Evolutionary conservation across 371 early-diverging fungal genomes (phyloP).

Genomic region (Actinomortierella wolfii): DNA sequence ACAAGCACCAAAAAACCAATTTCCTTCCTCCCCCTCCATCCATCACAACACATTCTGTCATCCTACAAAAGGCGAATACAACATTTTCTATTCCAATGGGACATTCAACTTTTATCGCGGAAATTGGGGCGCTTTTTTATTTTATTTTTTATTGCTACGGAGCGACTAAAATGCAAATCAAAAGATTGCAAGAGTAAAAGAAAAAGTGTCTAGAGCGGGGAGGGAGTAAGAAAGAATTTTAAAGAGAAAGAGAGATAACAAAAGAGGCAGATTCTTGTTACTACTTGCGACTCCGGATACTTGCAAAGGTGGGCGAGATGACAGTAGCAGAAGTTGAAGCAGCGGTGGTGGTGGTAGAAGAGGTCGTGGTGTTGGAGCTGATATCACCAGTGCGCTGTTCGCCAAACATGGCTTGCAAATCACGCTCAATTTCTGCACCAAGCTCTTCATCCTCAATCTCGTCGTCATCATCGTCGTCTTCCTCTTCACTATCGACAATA

Average conservation of each 20-base stretch:
- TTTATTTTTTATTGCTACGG: not conserved
- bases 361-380: not conserved
- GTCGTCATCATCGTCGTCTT: not conserved
- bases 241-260: not conserved
- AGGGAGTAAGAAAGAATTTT: not conserved
- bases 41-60: not conserved
- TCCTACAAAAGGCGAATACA: not conserved
- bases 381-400: not conserved
- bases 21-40: conserved; percentile 3
- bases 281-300: not conserved
- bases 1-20: too few relatives aligned
- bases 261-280: not conserved
- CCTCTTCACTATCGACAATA: not conserved
- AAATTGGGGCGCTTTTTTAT: too few relatives aligned
- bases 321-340: not conserved
- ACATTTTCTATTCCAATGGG: not conserved
- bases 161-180: too few relatives aligned
- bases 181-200: conserved; percentile 1
- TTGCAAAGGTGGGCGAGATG: not conserved
- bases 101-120: not conserved
- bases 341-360: not conserved
- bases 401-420: not conserved
- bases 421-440: not conserved
- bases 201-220: not conserved
- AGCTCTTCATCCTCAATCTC: not conserved